Evolutionary conservation across 164 flowering plant species (phyloP).

Genomic region (Pachysandra terminalis): DNA sequence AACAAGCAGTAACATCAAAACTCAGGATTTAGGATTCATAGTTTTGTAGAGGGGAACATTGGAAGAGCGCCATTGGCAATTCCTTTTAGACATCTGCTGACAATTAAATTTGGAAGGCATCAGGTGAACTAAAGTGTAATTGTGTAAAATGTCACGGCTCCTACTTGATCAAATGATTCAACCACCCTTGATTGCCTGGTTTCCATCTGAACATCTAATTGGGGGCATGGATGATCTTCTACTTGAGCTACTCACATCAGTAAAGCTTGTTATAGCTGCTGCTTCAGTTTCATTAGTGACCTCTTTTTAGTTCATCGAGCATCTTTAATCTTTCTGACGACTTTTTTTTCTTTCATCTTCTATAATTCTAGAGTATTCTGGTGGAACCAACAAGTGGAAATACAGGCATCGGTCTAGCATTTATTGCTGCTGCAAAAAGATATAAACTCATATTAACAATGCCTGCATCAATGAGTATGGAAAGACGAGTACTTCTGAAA

Average conservation of each 20-base stretch:
- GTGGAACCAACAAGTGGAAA: constrained; percentile 96
- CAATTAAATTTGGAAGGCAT: too few species aligned
- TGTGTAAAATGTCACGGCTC: too few species aligned
- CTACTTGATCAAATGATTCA: background rate
- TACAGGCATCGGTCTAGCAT: constrained; percentile 93
- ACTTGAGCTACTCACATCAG: background rate
- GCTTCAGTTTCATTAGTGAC: too few species aligned
- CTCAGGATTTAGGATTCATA: too few species aligned
- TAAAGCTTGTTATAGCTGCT: too few species aligned
- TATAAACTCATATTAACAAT: constrained; percentile 81
- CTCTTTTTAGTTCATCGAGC: background rate
- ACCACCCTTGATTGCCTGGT: background rate
- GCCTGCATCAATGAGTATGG: constrained; percentile 95
- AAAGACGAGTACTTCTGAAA: constrained; percentile 77
- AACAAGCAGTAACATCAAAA: too few species aligned
- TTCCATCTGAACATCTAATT: background rate
- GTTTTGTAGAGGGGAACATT: too few species aligned
- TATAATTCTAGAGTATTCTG: constrained; percentile 48
- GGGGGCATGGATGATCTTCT: background rate
- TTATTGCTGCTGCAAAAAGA: constrained; percentile 85
- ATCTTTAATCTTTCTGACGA: constrained; percentile 3
- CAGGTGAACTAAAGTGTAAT: background rate
- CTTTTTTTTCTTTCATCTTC: background rate
- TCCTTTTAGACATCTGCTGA: too few species aligned
- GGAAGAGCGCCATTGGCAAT: too few species aligned